These are phyloP conservation scores for Candida jianshihensis DNA, from an alignment of 805 yeast species.

Conservation along the genomic window DNA sequence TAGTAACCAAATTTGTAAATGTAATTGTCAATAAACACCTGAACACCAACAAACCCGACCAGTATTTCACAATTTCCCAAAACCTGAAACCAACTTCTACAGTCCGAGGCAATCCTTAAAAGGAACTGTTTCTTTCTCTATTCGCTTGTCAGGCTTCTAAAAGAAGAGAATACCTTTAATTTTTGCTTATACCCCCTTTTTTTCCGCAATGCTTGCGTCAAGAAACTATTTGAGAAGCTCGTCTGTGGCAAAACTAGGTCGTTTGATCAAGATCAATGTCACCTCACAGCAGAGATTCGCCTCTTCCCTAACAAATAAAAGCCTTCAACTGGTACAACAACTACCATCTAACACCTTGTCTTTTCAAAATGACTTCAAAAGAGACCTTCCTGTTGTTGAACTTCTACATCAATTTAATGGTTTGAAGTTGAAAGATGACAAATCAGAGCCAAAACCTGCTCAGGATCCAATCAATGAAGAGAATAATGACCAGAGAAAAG, in stretches of 20 bases:
- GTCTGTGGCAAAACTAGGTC: slow-evolving; percentile 1
- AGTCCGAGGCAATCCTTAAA: no score
- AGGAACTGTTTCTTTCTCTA: no score
- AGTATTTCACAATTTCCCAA: no score
- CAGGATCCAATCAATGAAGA: neutral
- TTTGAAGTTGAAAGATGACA: slow-evolving; percentile 6
- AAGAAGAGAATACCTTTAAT: no score
- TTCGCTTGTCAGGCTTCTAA: no score
- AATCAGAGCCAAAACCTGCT: slow-evolving; percentile 1
- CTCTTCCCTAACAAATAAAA: neutral
- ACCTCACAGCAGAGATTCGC: slow-evolving; percentile 4
- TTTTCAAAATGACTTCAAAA: slow-evolving; percentile 1
- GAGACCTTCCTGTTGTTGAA: slow-evolving; percentile 12
- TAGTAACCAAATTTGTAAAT: neutral
- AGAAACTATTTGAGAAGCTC: slow-evolving; percentile 3
- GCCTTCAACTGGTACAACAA: neutral
- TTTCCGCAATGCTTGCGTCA: slow-evolving; percentile 5
- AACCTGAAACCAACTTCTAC: no score
- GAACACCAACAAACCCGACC: slow-evolving; percentile 1
- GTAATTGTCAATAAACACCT: slow-evolving; percentile 6
- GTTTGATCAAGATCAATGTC: neutral
- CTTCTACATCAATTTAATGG: slow-evolving; percentile 21
- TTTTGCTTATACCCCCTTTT: no score
- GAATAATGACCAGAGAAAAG: neutral
- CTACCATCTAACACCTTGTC: no score